These are phyloP conservation scores for Rhododendron simsii DNA, from an alignment of 148 eudicot species.

Conservation along the genomic window DNA sequence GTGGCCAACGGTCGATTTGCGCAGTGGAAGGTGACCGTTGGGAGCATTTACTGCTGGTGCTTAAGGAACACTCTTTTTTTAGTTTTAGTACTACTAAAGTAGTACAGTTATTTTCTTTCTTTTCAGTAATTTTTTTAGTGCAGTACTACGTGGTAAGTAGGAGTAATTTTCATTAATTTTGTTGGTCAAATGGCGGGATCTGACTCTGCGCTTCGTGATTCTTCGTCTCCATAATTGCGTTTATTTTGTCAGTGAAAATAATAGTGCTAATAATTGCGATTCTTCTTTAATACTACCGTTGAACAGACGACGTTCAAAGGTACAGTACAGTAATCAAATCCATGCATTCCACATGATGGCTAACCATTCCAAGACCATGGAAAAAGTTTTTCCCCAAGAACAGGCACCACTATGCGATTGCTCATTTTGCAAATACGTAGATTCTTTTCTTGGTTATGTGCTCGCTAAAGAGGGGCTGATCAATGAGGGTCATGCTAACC, in stretches of 20 bases:
- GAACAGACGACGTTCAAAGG: background rate
- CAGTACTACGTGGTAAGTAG: no score
- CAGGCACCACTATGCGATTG: no score
- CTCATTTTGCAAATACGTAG: no score
- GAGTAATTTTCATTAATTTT: background rate
- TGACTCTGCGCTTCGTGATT: background rate
- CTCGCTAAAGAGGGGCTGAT: no score
- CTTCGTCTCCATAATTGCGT: background rate
- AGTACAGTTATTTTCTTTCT: no score
- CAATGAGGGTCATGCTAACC: no score
- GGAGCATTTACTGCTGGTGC: background rate
- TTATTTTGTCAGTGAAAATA: background rate
- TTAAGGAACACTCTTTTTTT: background rate
- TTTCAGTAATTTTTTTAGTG: no score
- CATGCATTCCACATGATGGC: background rate
- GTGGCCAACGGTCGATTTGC: conserved; percentile 15
- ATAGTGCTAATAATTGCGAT: background rate
- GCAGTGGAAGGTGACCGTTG: conserved; percentile 12
- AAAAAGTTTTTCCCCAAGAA: no score
- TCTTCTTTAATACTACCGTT: background rate
- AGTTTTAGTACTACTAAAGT: no score
- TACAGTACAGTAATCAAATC: background rate
- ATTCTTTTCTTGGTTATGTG: no score
- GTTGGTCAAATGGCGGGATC: background rate
- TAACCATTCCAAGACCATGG: background rate